A percentile compares a stretch with the other conserved stretches of the same genome.
Conservation (phyloP, 352 stramenopile species). For the Phytophthora litchii region DNA sequence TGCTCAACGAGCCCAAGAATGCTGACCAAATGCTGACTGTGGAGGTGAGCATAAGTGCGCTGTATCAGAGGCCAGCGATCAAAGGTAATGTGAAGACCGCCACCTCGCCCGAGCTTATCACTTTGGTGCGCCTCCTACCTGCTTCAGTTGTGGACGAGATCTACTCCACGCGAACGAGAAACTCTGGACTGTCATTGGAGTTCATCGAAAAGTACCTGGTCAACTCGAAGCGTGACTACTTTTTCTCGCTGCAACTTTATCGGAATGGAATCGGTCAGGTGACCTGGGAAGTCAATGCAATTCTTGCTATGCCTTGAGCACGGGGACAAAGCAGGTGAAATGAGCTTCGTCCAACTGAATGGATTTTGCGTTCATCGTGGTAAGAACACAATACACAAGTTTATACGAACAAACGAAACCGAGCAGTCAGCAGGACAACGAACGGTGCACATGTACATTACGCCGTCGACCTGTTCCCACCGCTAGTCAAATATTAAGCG, state of each 20-base stretch:
- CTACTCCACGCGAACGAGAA: constrained; percentile 7
- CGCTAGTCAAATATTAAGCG: constrained; percentile 30
- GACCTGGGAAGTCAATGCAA: constrained; percentile 41
- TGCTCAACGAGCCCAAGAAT: constrained; percentile 28
- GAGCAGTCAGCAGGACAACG: constrained; percentile 22
- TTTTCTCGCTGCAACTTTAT: constrained; percentile 47
- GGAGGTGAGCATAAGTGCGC: constrained; percentile 20
- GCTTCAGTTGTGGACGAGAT: constrained; percentile 31
- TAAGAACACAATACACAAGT: neutral
- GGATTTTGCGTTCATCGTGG: constrained; percentile 1
- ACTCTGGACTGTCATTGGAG: constrained; percentile 26
- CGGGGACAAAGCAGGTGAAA: constrained; percentile 1
- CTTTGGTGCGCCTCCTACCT: constrained; percentile 38
- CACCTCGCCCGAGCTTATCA: constrained; percentile 18
- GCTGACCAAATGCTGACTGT: constrained; percentile 26
- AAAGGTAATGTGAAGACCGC: constrained; percentile 22
- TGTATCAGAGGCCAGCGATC: constrained; percentile 33
- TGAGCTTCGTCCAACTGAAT: constrained; percentile 4
- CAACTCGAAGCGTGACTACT: constrained; percentile 15
- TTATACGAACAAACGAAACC: constrained; percentile 12
- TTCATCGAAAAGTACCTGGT: constrained; percentile 31
- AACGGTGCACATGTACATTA: constrained; percentile 45
- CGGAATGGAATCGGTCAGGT: constrained; percentile 23
- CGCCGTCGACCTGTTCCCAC: constrained; percentile 25
- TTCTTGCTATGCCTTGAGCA: constrained; percentile 25